Percentiles rank a stretch among this genome's conserved stretches.
These are phyloP conservation scores for Melampsora larici-populina DNA, from an alignment of 1,284 basidiomycete species.

Conservation along the genomic window DNA sequence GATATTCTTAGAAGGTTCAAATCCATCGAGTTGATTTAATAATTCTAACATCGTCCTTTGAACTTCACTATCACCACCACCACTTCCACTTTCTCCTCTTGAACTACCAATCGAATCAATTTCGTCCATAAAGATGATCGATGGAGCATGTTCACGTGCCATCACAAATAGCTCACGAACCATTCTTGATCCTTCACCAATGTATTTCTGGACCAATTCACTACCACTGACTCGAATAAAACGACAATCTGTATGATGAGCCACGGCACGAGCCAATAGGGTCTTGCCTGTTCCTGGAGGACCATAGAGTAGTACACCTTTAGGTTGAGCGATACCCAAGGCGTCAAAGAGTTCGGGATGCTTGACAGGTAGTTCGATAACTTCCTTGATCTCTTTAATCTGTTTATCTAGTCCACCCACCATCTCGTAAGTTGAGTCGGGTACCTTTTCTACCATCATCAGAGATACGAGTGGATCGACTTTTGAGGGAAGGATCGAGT, in stretches of 20 bases:
- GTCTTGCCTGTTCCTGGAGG: slow-evolving; percentile 98
- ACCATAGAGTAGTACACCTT: slow-evolving; percentile 92
- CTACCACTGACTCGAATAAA: slow-evolving; percentile 95
- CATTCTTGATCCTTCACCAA: slow-evolving; percentile 94
- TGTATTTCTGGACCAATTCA: slow-evolving; percentile 97
- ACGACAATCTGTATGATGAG: slow-evolving; percentile 96
- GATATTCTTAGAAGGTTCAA: slow-evolving; percentile 97
- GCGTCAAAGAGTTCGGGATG: slow-evolving; percentile 96
- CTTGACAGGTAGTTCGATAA: slow-evolving; percentile 96
- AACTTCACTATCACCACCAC: slow-evolving; percentile 86
- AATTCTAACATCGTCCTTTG: slow-evolving; percentile 97
- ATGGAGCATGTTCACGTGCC: slow-evolving; percentile 97
- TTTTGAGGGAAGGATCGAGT: slow-evolving; percentile 73
- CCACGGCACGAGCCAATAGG: slow-evolving; percentile 91
- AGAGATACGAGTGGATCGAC: slow-evolving; percentile 90
- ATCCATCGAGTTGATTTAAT: slow-evolving; percentile 94
- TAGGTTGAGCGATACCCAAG: slow-evolving; percentile 94
- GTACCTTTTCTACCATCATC: slow-evolving; percentile 99
- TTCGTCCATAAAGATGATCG: slow-evolving; percentile 99
- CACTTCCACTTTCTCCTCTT: slow-evolving; percentile 76
- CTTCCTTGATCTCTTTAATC: slow-evolving; percentile 99
- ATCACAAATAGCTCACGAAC: slow-evolving; percentile 97
- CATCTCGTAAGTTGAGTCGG: slow-evolving; percentile 99
- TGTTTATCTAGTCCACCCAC: slow-evolving; percentile 96
- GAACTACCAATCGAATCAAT: slow-evolving; percentile 97